phyloP scores from a whole-genome alignment of 192 early-diverging fungal species.

The Entomortierella beljakovae region DNA sequence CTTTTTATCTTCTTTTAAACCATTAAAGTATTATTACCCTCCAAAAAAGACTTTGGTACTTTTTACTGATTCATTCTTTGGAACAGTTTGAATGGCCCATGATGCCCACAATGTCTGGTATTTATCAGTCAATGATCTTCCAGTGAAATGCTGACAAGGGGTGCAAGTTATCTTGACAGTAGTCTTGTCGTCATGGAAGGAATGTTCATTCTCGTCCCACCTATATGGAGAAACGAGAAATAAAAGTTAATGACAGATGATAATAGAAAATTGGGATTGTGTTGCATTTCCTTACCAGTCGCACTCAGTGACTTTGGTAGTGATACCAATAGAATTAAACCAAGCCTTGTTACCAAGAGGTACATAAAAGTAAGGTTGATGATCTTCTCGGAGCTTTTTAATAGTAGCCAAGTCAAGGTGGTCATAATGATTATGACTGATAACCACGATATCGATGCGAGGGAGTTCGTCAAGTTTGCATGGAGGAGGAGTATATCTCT shows the following conservation, averaged over 20 bases:
- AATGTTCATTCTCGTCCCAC: constrained; percentile 42
- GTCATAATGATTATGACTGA: constrained; percentile 93
- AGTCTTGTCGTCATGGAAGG: constrained; percentile 29
- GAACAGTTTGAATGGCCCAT: constrained; percentile 69
- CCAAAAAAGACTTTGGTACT: constrained; percentile 67
- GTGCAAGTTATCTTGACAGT: constrained; percentile 66
- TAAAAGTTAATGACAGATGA: background rate
- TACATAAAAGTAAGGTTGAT: constrained; percentile 73
- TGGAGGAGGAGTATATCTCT: constrained; percentile 73
- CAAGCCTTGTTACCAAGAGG: constrained; percentile 81
- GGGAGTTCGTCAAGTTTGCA: constrained; percentile 74
- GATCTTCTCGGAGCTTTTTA: constrained; percentile 58
- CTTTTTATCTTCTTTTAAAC: too few species aligned
- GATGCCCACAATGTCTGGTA: constrained; percentile 85
- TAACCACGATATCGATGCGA: constrained; percentile 76
- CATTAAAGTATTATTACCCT: constrained; percentile 47
- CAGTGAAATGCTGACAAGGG: constrained; percentile 80
- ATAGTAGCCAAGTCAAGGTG: constrained; percentile 82
- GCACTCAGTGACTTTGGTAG: constrained; percentile 65
- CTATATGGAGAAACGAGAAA: constrained; percentile 1
- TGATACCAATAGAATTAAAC: constrained; percentile 67
- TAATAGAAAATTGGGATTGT: background rate
- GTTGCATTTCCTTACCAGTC: constrained; percentile 77
- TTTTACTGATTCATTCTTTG: constrained; percentile 40
- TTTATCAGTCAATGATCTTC: constrained; percentile 71